These are phyloP conservation scores for Lentinula boryana DNA, from an alignment of 768 basidiomycete genomes.

Conservation along the genomic window DNA sequence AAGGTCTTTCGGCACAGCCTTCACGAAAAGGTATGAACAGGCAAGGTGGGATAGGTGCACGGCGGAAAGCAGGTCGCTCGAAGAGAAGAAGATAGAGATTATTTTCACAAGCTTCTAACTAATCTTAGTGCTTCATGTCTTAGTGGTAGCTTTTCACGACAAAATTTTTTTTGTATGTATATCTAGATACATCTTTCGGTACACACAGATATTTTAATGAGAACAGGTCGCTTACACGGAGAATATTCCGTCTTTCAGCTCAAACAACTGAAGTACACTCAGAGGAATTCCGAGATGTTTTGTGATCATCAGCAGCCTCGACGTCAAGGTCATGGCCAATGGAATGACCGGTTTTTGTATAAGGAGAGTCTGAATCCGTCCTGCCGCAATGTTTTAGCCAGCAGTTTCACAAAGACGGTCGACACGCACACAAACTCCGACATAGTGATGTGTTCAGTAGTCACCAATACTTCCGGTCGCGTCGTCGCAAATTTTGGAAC, in stretches of 20 bases:
- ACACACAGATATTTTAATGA: too few relatives aligned
- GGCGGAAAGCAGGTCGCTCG: slow-evolving; percentile 64
- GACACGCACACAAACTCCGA: slow-evolving; percentile 43
- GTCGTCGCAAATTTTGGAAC: slow-evolving; percentile 24
- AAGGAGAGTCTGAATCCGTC: neutral
- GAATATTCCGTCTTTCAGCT: neutral
- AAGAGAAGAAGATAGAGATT: slow-evolving; percentile 57
- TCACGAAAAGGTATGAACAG: slow-evolving; percentile 55
- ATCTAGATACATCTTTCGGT: neutral
- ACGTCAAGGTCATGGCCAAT: neutral
- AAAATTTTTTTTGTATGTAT: too few relatives aligned
- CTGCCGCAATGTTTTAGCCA: neutral
- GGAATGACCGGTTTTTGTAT: neutral
- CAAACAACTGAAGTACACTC: neutral
- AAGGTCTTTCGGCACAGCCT: slow-evolving; percentile 56
- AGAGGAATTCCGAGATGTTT: neutral
- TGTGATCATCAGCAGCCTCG: neutral
- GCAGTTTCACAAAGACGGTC: neutral
- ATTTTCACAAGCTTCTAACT: neutral
- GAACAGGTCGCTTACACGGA: neutral
- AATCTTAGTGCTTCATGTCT: too few relatives aligned
- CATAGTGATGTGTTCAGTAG: slow-evolving; percentile 57
- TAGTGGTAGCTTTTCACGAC: too few relatives aligned
- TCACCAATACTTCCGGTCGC: slow-evolving; percentile 48
- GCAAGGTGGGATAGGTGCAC: slow-evolving; percentile 55